phyloP scores from a whole-genome alignment of 192 early-diverging fungal genomes.

The Phlyctochytrium bullatum region DNA sequence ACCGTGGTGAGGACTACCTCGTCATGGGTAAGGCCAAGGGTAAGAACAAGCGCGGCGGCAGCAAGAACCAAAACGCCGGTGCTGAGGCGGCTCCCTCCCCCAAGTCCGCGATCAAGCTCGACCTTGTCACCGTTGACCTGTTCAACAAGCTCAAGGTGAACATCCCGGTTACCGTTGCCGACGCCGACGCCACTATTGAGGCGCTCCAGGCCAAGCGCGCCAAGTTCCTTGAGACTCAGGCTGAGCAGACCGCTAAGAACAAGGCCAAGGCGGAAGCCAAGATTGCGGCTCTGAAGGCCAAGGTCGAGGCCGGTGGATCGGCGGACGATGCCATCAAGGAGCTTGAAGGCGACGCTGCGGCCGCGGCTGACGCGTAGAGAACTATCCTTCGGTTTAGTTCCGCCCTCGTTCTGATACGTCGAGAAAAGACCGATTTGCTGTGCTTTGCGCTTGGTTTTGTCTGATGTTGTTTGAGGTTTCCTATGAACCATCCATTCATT shows the following conservation, averaged over 20 bases:
- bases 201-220: constrained; percentile 67
- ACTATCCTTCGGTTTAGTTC: background rate
- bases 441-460: background rate
- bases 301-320: constrained; percentile 30
- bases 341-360: constrained; percentile 13
- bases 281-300: constrained; percentile 70
- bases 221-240: constrained; percentile 75
- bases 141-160: constrained; percentile 77
- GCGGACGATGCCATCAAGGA: constrained; percentile 16
- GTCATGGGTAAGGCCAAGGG: constrained; percentile 64
- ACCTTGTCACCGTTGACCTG: constrained; percentile 66
- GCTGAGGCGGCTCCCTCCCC: constrained; percentile 39
- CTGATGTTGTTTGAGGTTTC: background rate
- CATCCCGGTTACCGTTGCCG: constrained; percentile 69
- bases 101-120: constrained; percentile 46
- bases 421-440: background rate
- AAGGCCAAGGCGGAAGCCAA: constrained; percentile 84
- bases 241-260: constrained; percentile 76
- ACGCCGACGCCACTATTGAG: constrained; percentile 68
- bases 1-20: constrained; percentile 72
- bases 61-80: constrained; percentile 41
- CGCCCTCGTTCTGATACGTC: background rate
- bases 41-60: constrained; percentile 58
- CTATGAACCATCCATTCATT: background rate
- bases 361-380: too few relatives aligned